These are phyloP conservation scores for Ceratocystis cubensis DNA, from an alignment of 2,329 filamentous ascomycete genomes.

Conservation along the genomic window DNA sequence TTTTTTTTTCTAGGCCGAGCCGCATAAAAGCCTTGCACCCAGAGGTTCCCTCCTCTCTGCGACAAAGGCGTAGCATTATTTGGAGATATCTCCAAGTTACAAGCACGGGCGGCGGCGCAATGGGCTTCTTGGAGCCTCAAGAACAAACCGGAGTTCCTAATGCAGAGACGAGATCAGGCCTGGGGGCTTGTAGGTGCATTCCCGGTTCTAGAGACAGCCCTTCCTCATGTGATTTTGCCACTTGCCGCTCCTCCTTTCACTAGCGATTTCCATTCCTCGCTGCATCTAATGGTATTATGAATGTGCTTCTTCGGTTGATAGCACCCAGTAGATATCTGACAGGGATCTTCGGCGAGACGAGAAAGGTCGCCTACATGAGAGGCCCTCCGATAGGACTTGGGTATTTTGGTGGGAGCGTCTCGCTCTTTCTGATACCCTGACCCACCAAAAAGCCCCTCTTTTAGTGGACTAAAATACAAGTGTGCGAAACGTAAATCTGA, in stretches of 20 bases:
- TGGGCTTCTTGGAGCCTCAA: not conserved
- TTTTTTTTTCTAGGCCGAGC: not conserved
- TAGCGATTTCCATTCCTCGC: not conserved
- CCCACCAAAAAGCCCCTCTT: slow-evolving; percentile 10
- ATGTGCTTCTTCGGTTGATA: not conserved
- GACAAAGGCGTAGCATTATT: not conserved
- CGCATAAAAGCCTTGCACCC: not conserved
- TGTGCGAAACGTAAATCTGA: not conserved
- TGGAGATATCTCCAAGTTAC: not conserved
- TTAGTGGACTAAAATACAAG: not conserved
- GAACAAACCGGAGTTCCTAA: not conserved
- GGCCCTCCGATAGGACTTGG: not conserved
- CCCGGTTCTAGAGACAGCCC: not conserved
- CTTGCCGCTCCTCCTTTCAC: not conserved
- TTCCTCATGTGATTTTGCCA: not conserved
- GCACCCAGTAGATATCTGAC: not conserved
- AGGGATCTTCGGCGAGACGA: not conserved
- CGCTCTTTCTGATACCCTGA: not conserved
- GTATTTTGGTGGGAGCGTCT: not conserved
- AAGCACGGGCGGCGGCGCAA: slow-evolving; percentile 6
- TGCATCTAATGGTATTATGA: not conserved
- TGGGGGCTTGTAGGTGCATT: not conserved
- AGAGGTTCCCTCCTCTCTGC: not conserved
- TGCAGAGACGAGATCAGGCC: not conserved
- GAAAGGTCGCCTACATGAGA: not conserved